These are phyloP conservation scores for Teratosphaeria gauchensis DNA, from an alignment of 2,329 filamentous ascomycete species.

Conservation along the genomic window DNA sequence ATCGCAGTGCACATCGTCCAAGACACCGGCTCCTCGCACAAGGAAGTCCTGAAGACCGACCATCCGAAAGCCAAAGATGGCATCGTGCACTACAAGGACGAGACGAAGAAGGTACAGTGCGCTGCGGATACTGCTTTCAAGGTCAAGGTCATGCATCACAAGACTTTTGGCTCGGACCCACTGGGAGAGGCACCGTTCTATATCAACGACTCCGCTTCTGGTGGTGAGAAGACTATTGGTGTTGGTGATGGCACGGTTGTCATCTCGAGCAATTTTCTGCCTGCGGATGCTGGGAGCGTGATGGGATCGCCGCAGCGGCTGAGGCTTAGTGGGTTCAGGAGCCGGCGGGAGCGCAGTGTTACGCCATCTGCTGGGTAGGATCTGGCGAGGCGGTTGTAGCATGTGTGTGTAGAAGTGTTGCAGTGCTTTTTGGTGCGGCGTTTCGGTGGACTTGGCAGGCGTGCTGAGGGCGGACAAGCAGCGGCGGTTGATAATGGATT, in stretches of 20 bases:
- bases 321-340: slow-evolving; percentile 17
- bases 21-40: slow-evolving; percentile 50
- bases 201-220: slow-evolving; percentile 67
- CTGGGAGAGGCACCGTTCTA: slow-evolving; percentile 84
- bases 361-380: slow-evolving; percentile 18
- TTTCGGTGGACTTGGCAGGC: not conserved
- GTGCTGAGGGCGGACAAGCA: not conserved
- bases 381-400: not conserved
- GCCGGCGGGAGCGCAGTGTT: slow-evolving; percentile 20
- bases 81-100: slow-evolving; percentile 54
- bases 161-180: slow-evolving; percentile 66
- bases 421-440: not conserved
- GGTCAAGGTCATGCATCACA: slow-evolving; percentile 73
- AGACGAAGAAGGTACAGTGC: slow-evolving; percentile 54
- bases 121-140: slow-evolving; percentile 79
- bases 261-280: slow-evolving; percentile 20
- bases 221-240: slow-evolving; percentile 58
- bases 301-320: slow-evolving; percentile 7
- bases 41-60: slow-evolving; percentile 85
- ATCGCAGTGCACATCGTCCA: slow-evolving; percentile 26
- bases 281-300: slow-evolving; percentile 13
- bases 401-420: not conserved
- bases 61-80: slow-evolving; percentile 66
- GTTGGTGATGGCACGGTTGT: slow-evolving; percentile 73
- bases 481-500: not conserved